Base-by-base conservation (phyloP, 345 rosid genomes). In the Populus ilicifolia region DNA sequence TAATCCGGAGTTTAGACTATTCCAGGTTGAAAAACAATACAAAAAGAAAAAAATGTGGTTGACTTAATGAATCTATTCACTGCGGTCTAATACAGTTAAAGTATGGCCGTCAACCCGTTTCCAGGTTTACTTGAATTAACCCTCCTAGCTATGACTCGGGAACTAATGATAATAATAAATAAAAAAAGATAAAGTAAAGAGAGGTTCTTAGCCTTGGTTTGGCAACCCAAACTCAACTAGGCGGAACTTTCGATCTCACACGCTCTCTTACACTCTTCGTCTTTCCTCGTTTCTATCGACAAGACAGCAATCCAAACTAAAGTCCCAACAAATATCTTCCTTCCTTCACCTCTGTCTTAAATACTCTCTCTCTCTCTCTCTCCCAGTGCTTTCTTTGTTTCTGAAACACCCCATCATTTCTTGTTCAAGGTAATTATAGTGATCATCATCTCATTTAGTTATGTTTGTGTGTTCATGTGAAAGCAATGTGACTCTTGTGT, bases 161-260 rank as follows among this genome's bases (percentile, higher is more conserved):
- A 33, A 33, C 29, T 27, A 27, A 27, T 27, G 29, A 4, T 33
- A 33, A 33, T 8, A 61, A n/a, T n/a, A 21, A 14, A 20, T 6
- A 1, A 18, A 5, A 50, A 50, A 50, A 54, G 23, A 46, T 20
- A 4, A 30, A 29, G 25, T 8, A 25, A 3, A 70, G 11, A 21
- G 25, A 2, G 27, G 25, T 52, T 2, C 20, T 20, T 52, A 50
- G 63, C 29, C 4, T 10, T 62, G 67, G 50, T 33, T n/a, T 48
- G 78, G 71, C 70, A 74, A 64, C 77, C 36, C n/a, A 52, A 20
- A 64, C 6, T 23, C 46, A 67, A 66, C 50, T 63, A n/a, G 89
- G 87, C 91, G 88, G 91, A 88, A 81, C 77, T 69, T 78, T 80
- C 88, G 77, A 81, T 75, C 70, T 7, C 59, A 5, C 50, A 44